Evolutionary conservation across 2,329 filamentous ascomycete genomes (phyloP).

Genomic region (Lasiodiplodia gonubiensis): DNA sequence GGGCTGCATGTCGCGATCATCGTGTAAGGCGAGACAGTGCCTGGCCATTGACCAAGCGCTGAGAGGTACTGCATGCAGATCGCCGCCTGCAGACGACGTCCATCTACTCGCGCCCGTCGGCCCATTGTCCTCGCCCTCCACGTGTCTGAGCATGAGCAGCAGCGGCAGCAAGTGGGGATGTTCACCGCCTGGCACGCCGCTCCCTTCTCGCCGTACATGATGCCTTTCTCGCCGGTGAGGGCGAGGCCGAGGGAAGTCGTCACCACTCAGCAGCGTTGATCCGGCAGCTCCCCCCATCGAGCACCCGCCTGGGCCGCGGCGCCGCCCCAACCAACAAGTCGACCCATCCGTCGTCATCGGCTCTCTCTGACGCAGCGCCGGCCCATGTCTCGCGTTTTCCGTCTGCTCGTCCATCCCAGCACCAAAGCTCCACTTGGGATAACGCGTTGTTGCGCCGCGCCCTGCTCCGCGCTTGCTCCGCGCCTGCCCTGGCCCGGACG

Average conservation of each 20-base stretch:
- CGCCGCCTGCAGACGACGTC: constrained; percentile 8
- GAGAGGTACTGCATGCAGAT: constrained; percentile 3
- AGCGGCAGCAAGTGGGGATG: constrained; percentile 6
- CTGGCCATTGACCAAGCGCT: background rate
- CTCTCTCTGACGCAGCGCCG: background rate
- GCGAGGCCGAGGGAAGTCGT: background rate
- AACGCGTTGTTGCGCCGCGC: constrained; percentile 11
- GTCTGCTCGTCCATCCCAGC: constrained; percentile 16
- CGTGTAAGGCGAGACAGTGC: constrained; percentile 21
- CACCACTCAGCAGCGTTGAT: constrained; percentile 13
- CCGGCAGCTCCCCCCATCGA: constrained; percentile 17
- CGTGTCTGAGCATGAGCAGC: constrained; percentile 12
- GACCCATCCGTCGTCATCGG: constrained; percentile 21
- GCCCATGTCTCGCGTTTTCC: background rate
- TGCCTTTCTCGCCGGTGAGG: constrained; percentile 1
- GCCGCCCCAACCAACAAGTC: constrained; percentile 14
- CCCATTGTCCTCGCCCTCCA: constrained; percentile 15
- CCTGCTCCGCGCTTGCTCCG: constrained; percentile 21
- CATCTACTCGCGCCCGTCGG: background rate
- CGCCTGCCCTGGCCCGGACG: background rate
- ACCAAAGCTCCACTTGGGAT: constrained; percentile 17
- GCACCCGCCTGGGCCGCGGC: constrained; percentile 18
- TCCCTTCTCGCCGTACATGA: background rate
- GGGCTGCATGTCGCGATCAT: constrained; percentile 10
- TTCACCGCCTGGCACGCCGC: constrained; percentile 16